Percentiles rank a stretch among this genome's conserved stretches.
Conservation (phyloP, 78 protist species). For the Planoprotostelium fungivorum region DNA sequence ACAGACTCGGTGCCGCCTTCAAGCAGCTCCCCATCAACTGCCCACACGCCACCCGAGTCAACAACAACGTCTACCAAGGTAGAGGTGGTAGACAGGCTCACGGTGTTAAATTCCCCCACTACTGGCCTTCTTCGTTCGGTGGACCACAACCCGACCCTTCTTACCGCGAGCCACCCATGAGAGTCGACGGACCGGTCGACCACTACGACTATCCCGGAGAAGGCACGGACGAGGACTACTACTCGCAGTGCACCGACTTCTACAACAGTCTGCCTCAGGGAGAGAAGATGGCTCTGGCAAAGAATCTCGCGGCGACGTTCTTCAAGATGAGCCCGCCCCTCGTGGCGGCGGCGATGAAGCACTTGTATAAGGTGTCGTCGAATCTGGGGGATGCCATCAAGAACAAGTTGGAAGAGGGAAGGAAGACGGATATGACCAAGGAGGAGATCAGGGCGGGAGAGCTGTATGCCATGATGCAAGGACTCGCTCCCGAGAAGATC, state of each 20-base stretch:
- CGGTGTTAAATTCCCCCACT: conserved; percentile 38
- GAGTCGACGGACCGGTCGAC: neutral
- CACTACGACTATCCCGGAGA: too few species aligned
- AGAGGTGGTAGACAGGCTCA: conserved; percentile 18
- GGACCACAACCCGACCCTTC: conserved; percentile 28
- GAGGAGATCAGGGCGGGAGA: neutral
- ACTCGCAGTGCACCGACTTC: neutral
- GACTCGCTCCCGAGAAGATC: neutral
- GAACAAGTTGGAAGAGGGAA: neutral
- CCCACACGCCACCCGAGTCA: conserved; percentile 51
- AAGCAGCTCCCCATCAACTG: conserved; percentile 68
- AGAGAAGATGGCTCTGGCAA: neutral
- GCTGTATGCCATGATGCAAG: neutral
- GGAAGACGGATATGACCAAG: neutral
- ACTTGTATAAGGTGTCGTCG: neutral
- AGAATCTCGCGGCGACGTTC: neutral
- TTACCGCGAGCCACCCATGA: neutral
- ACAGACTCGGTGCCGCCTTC: conserved; percentile 79
- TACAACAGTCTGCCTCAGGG: neutral
- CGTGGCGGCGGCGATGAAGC: neutral
- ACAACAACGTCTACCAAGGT: conserved; percentile 35
- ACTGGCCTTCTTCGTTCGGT: conserved; percentile 54
- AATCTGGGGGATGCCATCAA: neutral
- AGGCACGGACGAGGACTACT: neutral
- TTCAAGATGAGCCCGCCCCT: neutral